Evolutionary conservation across 2,329 filamentous ascomycete genomes (phyloP).

Genomic region (Trichoderma afroharzianum): DNA sequence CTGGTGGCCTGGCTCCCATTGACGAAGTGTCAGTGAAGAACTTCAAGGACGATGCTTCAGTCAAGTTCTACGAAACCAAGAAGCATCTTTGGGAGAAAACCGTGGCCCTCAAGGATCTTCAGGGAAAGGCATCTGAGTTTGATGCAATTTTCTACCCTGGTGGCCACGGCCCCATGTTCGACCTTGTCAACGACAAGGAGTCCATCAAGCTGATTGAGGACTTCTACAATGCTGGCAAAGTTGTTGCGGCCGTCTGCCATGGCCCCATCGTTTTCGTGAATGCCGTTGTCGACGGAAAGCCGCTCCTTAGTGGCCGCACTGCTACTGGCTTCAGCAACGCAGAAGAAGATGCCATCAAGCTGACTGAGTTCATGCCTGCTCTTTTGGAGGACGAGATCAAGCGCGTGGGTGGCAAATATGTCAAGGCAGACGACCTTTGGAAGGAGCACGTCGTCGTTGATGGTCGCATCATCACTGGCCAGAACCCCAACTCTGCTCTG

Average conservation of each 20-base stretch:
- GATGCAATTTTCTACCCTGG: neutral
- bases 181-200: neutral
- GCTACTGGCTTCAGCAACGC: slow-evolving; percentile 60
- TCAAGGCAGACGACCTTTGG: slow-evolving; percentile 47
- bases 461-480: slow-evolving; percentile 48
- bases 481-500: slow-evolving; percentile 47
- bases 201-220: neutral
- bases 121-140: neutral
- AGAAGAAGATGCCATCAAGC: slow-evolving; percentile 37
- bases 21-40: slow-evolving; percentile 55
- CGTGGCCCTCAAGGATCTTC: neutral
- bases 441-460: slow-evolving; percentile 42
- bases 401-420: slow-evolving; percentile 46
- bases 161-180: neutral
- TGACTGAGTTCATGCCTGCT: neutral
- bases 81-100: slow-evolving; percentile 24
- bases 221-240: neutral
- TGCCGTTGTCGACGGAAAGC: neutral
- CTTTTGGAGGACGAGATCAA: slow-evolving; percentile 47
- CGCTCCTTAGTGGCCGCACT: neutral
- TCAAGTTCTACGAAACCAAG: slow-evolving; percentile 53
- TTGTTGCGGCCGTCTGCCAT: neutral
- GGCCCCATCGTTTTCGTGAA: neutral
- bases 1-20: slow-evolving; percentile 58
- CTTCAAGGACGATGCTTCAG: slow-evolving; percentile 52